Evolutionary conservation across 139 green algal species (phyloP).

Genomic region (Trebouxia sp.): DNA sequence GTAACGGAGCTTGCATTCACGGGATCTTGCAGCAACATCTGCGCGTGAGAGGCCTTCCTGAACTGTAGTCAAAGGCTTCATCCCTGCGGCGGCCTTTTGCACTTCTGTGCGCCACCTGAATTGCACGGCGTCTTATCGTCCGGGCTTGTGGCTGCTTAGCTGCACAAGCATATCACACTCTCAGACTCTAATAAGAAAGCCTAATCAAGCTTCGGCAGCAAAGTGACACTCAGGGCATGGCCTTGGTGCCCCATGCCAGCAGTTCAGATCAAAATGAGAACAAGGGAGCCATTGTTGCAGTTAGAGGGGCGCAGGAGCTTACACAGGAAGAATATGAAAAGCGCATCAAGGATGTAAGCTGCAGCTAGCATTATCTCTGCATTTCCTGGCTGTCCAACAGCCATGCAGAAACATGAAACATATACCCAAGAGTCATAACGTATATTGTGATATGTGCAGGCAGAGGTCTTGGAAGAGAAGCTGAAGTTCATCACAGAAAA

Average conservation of each 20-base stretch:
- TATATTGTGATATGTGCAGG: constrained; percentile 47
- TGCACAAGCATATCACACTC: too few species aligned
- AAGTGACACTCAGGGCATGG: neutral
- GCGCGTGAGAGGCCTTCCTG: too few species aligned
- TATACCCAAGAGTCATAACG: neutral
- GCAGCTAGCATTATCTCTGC: too few species aligned
- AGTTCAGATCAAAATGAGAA: neutral
- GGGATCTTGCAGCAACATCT: too few species aligned
- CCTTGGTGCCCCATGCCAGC: constrained; percentile 16
- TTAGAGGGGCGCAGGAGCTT: constrained; percentile 23
- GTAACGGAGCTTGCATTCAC: too few species aligned
- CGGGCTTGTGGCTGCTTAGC: too few species aligned
- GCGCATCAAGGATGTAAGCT: constrained; percentile 40
- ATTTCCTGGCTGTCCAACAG: neutral
- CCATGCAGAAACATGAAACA: neutral
- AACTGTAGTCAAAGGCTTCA: too few species aligned
- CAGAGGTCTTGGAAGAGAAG: constrained; percentile 82
- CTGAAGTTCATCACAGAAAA: constrained; percentile 82
- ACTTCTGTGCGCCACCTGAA: too few species aligned
- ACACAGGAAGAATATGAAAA: constrained; percentile 41
- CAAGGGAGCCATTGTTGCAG: constrained; percentile 27
- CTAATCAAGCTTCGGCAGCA: neutral
- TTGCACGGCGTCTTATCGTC: too few species aligned
- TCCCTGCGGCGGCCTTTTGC: too few species aligned
- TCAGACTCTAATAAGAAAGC: too few species aligned